Percentiles rank a stretch among this genome's conserved stretches.
Evolutionary conservation across 345 rosid genomes (phyloP).

Genomic region (Hypericum androsaemum): DNA sequence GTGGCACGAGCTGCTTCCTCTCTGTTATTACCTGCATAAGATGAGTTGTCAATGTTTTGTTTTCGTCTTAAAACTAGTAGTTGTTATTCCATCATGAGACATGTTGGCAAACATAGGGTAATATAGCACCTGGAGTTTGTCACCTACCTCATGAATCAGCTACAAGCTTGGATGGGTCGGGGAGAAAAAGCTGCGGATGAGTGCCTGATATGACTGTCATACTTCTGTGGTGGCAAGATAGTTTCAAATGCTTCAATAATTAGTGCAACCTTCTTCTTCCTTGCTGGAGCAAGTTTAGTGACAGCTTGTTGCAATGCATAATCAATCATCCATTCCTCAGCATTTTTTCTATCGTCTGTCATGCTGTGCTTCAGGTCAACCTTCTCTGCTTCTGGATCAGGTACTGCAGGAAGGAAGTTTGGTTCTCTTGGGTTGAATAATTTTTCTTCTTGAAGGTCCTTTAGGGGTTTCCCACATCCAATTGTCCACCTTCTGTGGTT

Average conservation of each 20-base stretch:
- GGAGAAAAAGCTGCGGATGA: constrained; percentile 32
- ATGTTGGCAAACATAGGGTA: no score
- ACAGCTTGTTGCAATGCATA: constrained; percentile 23
- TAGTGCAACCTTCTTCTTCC: constrained; percentile 22
- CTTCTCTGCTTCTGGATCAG: constrained; percentile 36
- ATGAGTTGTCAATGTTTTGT: no score
- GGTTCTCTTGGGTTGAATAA: constrained; percentile 75
- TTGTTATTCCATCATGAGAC: no score
- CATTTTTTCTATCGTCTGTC: constrained; percentile 21
- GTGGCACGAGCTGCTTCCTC: no score
- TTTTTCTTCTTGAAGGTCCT: constrained; percentile 27
- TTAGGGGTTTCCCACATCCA: constrained; percentile 22
- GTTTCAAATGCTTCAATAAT: constrained; percentile 25
- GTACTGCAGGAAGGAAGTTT: constrained; percentile 51
- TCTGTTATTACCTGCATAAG: no score
- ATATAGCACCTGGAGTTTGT: neutral
- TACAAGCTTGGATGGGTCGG: constrained; percentile 64
- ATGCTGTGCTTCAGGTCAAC: constrained; percentile 24
- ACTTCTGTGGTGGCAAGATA: constrained; percentile 28
- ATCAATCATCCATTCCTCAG: constrained; percentile 30
- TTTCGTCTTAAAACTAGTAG: no score
- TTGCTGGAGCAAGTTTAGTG: constrained; percentile 24
- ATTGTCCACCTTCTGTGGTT: constrained; percentile 31
- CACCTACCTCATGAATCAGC: constrained; percentile 29
- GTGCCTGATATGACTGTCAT: constrained; percentile 25